phyloP scores from a whole-genome alignment of 1,284 basidiomycete genomes.

The Marasmius fiardii region DNA sequence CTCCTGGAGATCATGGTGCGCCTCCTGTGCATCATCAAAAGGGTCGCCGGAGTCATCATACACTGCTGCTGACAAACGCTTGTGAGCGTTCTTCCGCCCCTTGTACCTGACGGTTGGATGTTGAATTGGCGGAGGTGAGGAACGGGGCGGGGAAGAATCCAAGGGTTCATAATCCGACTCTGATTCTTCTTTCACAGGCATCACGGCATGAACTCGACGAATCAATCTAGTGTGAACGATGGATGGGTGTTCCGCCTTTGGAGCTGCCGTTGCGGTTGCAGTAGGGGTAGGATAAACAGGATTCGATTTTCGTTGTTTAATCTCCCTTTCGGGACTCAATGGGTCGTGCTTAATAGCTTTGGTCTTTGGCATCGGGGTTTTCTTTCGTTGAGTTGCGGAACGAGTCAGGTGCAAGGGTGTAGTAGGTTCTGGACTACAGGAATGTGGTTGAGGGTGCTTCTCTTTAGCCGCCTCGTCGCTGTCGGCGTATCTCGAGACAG shows the following conservation, averaged over 20 bases:
- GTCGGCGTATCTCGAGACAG: constrained; percentile 23
- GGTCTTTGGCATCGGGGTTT: constrained; percentile 8
- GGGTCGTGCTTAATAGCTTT: background rate
- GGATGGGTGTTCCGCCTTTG: constrained; percentile 10
- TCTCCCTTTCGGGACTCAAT: background rate
- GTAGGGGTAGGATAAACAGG: background rate
- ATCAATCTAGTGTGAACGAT: constrained; percentile 19
- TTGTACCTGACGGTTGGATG: background rate
- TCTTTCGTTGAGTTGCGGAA: background rate
- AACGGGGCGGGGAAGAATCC: background rate
- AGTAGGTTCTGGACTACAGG: constrained; percentile 1
- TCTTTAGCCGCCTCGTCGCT: constrained; percentile 2
- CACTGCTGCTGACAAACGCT: background rate
- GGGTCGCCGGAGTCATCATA: constrained; percentile 17
- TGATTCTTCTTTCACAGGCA: constrained; percentile 35
- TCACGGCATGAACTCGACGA: constrained; percentile 38
- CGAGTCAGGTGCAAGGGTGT: constrained; percentile 2
- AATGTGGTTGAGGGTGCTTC: background rate
- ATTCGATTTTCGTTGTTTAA: background rate
- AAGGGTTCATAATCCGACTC: constrained; percentile 27
- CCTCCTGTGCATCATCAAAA: constrained; percentile 14
- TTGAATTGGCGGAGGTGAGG: background rate
- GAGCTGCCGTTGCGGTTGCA: background rate
- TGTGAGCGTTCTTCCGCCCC: background rate
- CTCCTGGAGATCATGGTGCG: constrained; percentile 17